Base-by-base conservation (phyloP, 345 rosid species). In the Durio zibethinus region DNA sequence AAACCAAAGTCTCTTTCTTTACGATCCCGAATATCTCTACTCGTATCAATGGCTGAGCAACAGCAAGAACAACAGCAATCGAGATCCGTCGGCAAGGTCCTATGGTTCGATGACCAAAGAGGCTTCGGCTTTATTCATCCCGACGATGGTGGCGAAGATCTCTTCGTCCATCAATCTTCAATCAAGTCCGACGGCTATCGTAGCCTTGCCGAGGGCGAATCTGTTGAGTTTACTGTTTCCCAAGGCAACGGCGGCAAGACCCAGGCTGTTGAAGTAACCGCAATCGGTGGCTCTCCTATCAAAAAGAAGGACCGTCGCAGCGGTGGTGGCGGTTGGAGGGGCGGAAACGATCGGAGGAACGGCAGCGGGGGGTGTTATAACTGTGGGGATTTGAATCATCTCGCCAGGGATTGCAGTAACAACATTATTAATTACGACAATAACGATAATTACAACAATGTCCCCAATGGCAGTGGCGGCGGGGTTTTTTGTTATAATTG, bases 61-160 rank as follows among this genome's bases (percentile, higher is more conserved):
- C 40, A 74, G 18, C 76, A 56, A 6, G 89, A 85, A 36, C 80
- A 79, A 45, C 73, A 71, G 80, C 74, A 76, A 72, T 69, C 12
- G 65, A 86, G 96, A 84, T 85, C 86, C 38, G 82, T 77, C 35
- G 97, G 97, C 11, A 87, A 78, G 23, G 97, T 93, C 15, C 81
- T 85, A 25, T 85, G 88, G 88, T 93, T 93, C 82, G 84, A 81
- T 77, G 88, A 87, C 76, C 35, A 53, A 40, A 93, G 90, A 76
- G 94, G 97, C 2, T 91, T 81, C 74, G 97, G 97, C 70, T 93
- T 93, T 86, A 91, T 91, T 73, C 82, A 84, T 72, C 92, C 97
- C 25, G 89, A 87, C 38, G 93, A 84, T 20, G 97, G 90, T 10
- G 86, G 88, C 36, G 90, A 88, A 0, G 96, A 91, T 82, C 87